Evolutionary conservation across 1,139 yeast species (phyloP).

Genomic region (Geotrichum carabidarum): DNA sequence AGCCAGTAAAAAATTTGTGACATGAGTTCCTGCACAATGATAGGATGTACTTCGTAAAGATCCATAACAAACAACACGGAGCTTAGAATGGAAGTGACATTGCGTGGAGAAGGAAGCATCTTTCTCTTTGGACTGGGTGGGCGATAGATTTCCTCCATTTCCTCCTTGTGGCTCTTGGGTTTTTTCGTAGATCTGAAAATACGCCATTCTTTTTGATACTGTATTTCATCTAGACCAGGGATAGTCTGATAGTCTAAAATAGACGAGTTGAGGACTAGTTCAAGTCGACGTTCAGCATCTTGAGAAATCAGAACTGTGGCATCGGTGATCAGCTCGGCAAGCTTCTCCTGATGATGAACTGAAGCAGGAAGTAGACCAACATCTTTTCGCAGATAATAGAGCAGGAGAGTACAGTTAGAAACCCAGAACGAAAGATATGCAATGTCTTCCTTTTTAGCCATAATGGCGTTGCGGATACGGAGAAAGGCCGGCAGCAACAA

Average conservation of each 20-base stretch:
- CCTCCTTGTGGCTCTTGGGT: constrained; percentile 43
- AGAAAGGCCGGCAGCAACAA: constrained; percentile 36
- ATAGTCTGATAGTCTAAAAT: constrained; percentile 43
- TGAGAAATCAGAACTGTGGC: constrained; percentile 36
- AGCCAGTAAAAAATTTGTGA: constrained; percentile 78
- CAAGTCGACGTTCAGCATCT: constrained; percentile 39
- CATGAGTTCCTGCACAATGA: constrained; percentile 68
- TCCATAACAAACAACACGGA: constrained; percentile 83
- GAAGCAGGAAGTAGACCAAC: constrained; percentile 33
- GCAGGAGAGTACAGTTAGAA: constrained; percentile 38
- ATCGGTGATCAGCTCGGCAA: constrained; percentile 37
- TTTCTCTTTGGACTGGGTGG: constrained; percentile 69
- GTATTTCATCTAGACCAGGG: constrained; percentile 42
- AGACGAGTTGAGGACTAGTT: constrained; percentile 37
- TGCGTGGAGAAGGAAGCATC: constrained; percentile 79
- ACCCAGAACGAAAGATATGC: constrained; percentile 43
- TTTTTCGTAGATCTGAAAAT: constrained; percentile 32
- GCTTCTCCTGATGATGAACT: constrained; percentile 32
- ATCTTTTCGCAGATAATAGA: constrained; percentile 42
- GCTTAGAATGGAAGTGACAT: constrained; percentile 78
- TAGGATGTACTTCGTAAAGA: constrained; percentile 71
- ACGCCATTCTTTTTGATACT: constrained; percentile 43
- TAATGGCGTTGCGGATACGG: constrained; percentile 35
- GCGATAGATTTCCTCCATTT: constrained; percentile 55
- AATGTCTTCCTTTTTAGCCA: constrained; percentile 37